These are phyloP conservation scores for Juncus inflexus DNA, from an alignment of 176 grass and related monocot genomes.

Conservation along the genomic window DNA sequence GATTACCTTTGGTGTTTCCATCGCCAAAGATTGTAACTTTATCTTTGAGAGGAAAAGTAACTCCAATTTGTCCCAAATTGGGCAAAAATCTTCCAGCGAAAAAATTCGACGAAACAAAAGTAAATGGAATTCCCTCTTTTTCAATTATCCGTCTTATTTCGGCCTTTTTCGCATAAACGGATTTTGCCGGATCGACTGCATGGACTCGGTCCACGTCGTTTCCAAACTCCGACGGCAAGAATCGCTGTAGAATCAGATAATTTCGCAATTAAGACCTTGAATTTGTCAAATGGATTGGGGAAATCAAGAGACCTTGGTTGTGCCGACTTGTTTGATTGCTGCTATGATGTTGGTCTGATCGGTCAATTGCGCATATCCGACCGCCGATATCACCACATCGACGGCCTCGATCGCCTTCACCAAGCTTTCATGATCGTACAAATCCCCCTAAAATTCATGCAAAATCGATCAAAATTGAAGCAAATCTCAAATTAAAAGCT, in stretches of 20 bases:
- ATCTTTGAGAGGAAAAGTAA: constrained; percentile 21
- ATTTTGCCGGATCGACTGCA: constrained; percentile 32
- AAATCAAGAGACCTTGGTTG: constrained; percentile 42
- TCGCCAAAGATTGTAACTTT: constrained; percentile 33
- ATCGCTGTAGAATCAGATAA: constrained; percentile 26
- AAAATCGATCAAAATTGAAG: neutral
- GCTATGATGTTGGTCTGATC: constrained; percentile 58
- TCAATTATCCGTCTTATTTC: constrained; percentile 27
- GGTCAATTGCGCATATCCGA: constrained; percentile 41
- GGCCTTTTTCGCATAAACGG: constrained; percentile 8
- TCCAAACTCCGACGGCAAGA: constrained; percentile 34
- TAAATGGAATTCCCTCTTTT: constrained; percentile 28
- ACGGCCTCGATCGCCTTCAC: constrained; percentile 38
- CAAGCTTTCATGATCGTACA: constrained; percentile 54
- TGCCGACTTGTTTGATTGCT: constrained; percentile 60
- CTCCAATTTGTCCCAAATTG: constrained; percentile 29
- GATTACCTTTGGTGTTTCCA: constrained; percentile 36
- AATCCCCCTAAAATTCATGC: constrained; percentile 48
- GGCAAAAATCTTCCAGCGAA: constrained; percentile 36
- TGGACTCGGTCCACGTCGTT: constrained; percentile 34
- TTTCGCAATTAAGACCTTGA: neutral
- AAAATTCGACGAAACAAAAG: constrained; percentile 30
- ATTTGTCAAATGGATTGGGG: neutral
- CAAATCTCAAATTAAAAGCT: neutral
- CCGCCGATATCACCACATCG: constrained; percentile 59